phyloP scores from a whole-genome alignment of 1,284 basidiomycete genomes.

The Acaromyces ingoldii region DNA sequence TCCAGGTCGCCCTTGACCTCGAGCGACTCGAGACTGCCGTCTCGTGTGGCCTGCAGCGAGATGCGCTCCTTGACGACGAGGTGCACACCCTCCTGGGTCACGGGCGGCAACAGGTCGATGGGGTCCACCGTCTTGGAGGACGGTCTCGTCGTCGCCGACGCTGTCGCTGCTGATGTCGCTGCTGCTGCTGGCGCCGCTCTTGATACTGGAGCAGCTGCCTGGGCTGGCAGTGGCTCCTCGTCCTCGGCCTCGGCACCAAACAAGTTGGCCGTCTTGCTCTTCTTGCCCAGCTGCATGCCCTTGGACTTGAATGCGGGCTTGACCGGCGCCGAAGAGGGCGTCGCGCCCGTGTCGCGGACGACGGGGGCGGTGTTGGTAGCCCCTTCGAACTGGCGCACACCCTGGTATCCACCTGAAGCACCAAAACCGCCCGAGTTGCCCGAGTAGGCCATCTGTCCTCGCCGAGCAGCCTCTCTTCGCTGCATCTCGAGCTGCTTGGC shows the following conservation, averaged over 20 bases:
- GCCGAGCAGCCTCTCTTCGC: constrained; percentile 59
- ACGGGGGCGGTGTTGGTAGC: constrained; percentile 36
- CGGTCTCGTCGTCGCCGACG: constrained; percentile 18
- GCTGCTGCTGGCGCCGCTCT: constrained; percentile 55
- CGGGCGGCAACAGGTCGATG: constrained; percentile 61
- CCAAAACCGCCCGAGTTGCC: constrained; percentile 26
- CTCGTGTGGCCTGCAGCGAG: constrained; percentile 73
- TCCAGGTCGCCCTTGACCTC: constrained; percentile 93
- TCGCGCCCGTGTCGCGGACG: constrained; percentile 10
- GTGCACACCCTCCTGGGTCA: constrained; percentile 80
- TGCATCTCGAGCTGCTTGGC: constrained; percentile 99
- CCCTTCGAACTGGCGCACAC: constrained; percentile 27
- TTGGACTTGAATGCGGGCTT: constrained; percentile 81
- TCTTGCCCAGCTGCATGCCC: constrained; percentile 98
- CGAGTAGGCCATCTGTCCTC: constrained; percentile 23
- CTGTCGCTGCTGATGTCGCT: constrained; percentile 32
- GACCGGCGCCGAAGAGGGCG: constrained; percentile 15
- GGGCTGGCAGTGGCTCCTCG: constrained; percentile 54
- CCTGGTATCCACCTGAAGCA: constrained; percentile 5
- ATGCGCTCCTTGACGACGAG: constrained; percentile 78
- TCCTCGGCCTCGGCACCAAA: constrained; percentile 61
- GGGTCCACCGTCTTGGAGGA: constrained; percentile 54
- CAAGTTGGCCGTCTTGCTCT: constrained; percentile 77
- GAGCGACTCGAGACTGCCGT: constrained; percentile 82
- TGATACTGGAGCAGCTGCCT: constrained; percentile 53